Base-by-base conservation (phyloP, 2,329 filamentous ascomycete species). In the Colletotrichum nymphaeae region DNA sequence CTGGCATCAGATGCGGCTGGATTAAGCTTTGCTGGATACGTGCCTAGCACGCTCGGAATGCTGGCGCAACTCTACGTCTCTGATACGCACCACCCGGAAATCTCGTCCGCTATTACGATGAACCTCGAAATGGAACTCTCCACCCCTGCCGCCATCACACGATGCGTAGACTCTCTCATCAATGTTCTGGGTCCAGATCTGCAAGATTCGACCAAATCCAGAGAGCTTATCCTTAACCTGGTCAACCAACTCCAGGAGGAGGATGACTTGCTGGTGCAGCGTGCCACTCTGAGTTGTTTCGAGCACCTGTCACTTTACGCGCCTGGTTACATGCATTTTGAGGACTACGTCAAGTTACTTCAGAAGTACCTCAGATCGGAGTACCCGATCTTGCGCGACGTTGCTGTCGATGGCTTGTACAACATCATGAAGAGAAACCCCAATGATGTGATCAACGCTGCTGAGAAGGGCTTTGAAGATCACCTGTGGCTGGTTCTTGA, bases 131-230 rank as follows among this genome's bases (percentile, higher is more conserved):
- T 97, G 77, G 94, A 97, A 69, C 87, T 95, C 28, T 92, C 94
- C 6, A 96, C 96, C 0, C 91, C 93, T 1, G 92, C 95, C 24
- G 93, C 95, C 1, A 92, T 98, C 74, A 93, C 94, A 37, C 92
- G 95, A 77, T 97, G 95, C 77, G 92, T 98, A 35, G 95, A 98
- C 82, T 97, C 95, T n/a, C 88, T 98, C 28, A 95, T 99, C 84
- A 98, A 98, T 77, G 97, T 99, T 11, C 88, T 99, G 12, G 97
- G 97, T 0, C 97, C 97, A 0, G 97, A 99, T 83, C 86, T 99
- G 26, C 97, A 98, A 82, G 97, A 98, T 78, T 91, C 97, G 76
- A 91, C 91, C 4, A 98, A 97, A 83, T 94, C 95, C n/a, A 88
- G 97, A 76, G 95, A 98, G 79, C 88, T 99, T 67, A 97, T 98